Conservation (phyloP, 176 grass and related monocot species). For the Bonia amplexicaulis region DNA sequence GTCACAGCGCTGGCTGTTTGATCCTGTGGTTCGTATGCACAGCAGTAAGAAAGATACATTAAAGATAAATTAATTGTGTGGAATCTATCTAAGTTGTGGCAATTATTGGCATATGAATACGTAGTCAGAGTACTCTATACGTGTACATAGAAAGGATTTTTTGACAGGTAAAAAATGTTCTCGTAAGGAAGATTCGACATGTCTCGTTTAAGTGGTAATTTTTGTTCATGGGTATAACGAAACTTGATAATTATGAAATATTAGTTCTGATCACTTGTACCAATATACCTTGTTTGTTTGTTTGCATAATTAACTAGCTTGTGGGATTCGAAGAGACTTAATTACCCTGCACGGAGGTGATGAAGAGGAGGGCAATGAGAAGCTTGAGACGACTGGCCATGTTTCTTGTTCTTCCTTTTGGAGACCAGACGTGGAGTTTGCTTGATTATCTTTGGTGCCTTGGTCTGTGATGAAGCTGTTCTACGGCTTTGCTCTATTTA, state of each 20-base stretch:
- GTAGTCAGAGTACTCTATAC: not conserved
- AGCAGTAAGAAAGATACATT: not conserved
- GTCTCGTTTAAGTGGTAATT: not conserved
- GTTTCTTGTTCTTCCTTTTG: not conserved
- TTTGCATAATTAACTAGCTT: not conserved
- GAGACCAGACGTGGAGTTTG: not conserved
- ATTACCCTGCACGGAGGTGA: not conserved
- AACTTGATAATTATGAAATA: not conserved
- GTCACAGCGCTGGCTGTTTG: slow-evolving; percentile 15
- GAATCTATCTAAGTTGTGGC: not conserved
- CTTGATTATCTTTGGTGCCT: not conserved
- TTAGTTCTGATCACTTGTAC: no score
- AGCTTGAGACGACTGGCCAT: not conserved
- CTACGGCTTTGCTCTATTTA: slow-evolving; percentile 9
- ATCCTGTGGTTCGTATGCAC: not conserved
- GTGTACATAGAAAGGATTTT: not conserved
- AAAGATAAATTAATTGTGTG: no score
- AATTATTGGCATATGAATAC: not conserved
- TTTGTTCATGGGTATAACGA: not conserved
- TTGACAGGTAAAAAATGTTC: not conserved
- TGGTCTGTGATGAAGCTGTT: not conserved
- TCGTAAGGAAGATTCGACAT: not conserved
- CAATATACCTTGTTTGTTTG: no score
- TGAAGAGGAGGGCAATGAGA: not conserved
- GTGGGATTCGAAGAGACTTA: not conserved